Percentiles rank a stretch among this genome's conserved stretches.
Conservation (phyloP, 441 rosid genomes). For the Populus hybrid region DNA sequence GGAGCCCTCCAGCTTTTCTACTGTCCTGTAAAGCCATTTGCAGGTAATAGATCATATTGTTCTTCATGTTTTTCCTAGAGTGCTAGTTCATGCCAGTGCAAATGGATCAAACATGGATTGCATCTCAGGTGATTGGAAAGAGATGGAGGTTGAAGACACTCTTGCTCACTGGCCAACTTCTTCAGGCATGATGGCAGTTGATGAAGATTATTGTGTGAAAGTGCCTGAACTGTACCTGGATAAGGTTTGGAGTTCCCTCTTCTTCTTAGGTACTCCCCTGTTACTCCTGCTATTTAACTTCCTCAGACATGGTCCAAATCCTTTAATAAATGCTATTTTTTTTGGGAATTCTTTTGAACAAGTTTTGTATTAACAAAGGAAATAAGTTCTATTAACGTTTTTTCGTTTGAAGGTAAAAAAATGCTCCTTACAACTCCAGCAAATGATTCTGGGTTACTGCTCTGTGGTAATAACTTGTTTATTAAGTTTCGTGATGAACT, state of each 20-base stretch:
- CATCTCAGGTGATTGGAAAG: slow-evolving; percentile 68
- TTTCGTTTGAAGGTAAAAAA: neutral
- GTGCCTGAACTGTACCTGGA: slow-evolving; percentile 86
- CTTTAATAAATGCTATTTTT: neutral
- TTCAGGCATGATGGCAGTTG: slow-evolving; percentile 70
- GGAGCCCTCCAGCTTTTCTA: slow-evolving; percentile 89
- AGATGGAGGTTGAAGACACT: slow-evolving; percentile 95
- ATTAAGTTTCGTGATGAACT: neutral
- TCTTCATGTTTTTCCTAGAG: slow-evolving; percentile 12
- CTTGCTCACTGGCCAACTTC: slow-evolving; percentile 97
- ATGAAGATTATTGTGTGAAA: slow-evolving; percentile 75
- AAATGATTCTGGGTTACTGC: neutral
- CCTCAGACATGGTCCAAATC: neutral
- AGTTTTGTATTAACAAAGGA: no score
- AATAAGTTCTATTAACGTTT: no score
- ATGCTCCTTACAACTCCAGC: neutral
- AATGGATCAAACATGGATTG: slow-evolving; percentile 23
- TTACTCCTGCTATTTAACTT: slow-evolving; percentile 6
- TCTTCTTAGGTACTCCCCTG: slow-evolving; percentile 65
- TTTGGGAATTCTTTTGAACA: neutral
- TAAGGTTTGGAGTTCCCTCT: slow-evolving; percentile 79
- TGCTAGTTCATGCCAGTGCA: slow-evolving; percentile 12
- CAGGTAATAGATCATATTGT: slow-evolving; percentile 46
- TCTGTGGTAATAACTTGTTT: neutral
- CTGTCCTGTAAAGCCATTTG: slow-evolving; percentile 83